Percentiles rank a stretch among this genome's conserved stretches.
Evolutionary conservation across 2,329 filamentous ascomycete species (phyloP).

Genomic region (Diaporthe caulivora): DNA sequence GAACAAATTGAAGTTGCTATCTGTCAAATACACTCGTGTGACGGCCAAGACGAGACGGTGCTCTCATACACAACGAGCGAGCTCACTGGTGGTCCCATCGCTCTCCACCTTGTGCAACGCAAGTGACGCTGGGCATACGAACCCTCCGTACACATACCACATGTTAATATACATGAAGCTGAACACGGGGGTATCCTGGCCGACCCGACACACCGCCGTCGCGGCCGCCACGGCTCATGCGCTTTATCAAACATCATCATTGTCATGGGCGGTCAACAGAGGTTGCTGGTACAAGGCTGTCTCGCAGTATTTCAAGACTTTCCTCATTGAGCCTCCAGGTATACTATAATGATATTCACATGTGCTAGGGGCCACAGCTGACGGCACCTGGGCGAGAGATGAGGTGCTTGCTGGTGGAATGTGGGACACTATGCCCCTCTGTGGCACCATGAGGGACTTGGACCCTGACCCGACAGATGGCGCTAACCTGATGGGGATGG

Average conservation of each 20-base stretch:
- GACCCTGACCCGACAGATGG: conserved; percentile 1
- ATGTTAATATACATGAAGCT: background rate
- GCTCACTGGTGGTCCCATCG: background rate
- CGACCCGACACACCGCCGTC: conserved; percentile 7
- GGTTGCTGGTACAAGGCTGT: background rate
- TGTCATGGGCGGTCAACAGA: conserved; percentile 4
- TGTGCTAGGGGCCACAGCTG: background rate
- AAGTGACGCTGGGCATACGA: too few relatives aligned
- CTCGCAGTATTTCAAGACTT: background rate
- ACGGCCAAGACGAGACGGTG: too few relatives aligned
- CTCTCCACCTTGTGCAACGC: background rate
- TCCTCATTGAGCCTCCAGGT: background rate
- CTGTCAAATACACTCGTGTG: too few relatives aligned
- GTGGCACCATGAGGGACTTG: background rate
- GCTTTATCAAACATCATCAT: background rate
- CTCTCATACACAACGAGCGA: background rate
- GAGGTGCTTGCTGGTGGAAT: background rate
- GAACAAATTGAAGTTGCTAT: too few relatives aligned
- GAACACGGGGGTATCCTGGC: background rate
- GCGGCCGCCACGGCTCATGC: background rate
- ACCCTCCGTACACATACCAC: too few relatives aligned
- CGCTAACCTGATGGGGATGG: background rate
- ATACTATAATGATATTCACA: too few relatives aligned
- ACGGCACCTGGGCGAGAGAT: background rate
- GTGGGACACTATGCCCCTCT: too few relatives aligned